Evolutionary conservation across 2,329 filamentous ascomycete species (phyloP).

Genomic region (Phoma herbarum): DNA sequence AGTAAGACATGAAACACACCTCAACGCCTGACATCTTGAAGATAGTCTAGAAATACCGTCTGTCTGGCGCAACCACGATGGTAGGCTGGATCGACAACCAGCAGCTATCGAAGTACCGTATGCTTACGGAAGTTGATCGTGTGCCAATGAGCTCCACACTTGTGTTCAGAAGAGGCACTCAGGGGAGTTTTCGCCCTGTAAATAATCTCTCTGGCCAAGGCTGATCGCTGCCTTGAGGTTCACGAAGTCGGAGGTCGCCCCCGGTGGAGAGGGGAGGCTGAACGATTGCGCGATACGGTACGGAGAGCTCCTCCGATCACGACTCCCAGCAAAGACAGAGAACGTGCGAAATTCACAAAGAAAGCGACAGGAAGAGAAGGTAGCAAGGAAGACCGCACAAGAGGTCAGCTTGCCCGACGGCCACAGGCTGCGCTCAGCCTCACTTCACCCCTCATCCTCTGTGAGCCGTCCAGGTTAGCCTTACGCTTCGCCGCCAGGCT

Average conservation of each 20-base stretch:
- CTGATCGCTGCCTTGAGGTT: slow-evolving; percentile 4
- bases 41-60: not conserved
- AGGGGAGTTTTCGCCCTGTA: not conserved
- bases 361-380: not conserved
- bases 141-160: not conserved
- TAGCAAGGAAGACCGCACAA: slow-evolving; percentile 1
- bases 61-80: not conserved
- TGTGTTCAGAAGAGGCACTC: not conserved
- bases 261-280: not conserved
- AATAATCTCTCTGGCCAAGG: not conserved
- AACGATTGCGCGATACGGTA: not conserved
- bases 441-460: slow-evolving; percentile 16
- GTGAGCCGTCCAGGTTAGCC: slow-evolving; percentile 17
- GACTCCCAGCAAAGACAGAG: not conserved
- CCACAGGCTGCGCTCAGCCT: slow-evolving; percentile 14
- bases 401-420: not conserved
- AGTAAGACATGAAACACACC: slow-evolving; percentile 27
- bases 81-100: not conserved
- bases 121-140: not conserved
- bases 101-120: not conserved
- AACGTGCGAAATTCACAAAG: not conserved
- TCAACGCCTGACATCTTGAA: slow-evolving; percentile 40
- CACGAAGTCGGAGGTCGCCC: not conserved
- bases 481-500: slow-evolving; percentile 16
- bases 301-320: not conserved